Conservation (phyloP, 768 basidiomycete genomes). For the Symmetrospora coprosmae region DNA sequence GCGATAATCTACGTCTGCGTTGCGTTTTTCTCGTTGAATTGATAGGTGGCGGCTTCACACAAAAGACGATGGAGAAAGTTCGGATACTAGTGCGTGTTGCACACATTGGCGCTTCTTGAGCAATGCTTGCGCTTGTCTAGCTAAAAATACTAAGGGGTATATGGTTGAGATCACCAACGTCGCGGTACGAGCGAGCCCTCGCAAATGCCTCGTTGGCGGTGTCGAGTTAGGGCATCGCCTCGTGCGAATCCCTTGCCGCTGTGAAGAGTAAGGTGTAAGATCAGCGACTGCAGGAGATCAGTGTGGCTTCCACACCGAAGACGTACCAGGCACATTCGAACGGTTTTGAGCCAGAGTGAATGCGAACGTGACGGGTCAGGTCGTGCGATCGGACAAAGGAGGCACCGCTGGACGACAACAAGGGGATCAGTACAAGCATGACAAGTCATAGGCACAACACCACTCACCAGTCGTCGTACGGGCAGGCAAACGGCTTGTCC, state of each 20-base stretch:
- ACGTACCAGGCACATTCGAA: conserved; percentile 41
- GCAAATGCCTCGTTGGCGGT: conserved; percentile 41
- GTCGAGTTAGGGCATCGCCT: conserved; percentile 40
- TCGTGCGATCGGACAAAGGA: conserved; percentile 42
- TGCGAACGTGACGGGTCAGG: conserved; percentile 39
- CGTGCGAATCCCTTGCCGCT: conserved; percentile 42
- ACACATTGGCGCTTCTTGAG: too few relatives aligned
- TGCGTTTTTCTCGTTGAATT: too few relatives aligned
- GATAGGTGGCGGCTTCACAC: too few relatives aligned
- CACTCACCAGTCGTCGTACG: conserved; percentile 38
- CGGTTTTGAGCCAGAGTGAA: conserved; percentile 40
- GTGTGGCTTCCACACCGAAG: too few relatives aligned
- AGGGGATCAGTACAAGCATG: background rate
- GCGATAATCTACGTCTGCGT: too few relatives aligned
- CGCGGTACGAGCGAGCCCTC: conserved; percentile 35
- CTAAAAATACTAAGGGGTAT: too few relatives aligned
- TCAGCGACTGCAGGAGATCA: background rate
- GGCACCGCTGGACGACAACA: conserved; percentile 32
- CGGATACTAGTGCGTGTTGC: too few relatives aligned
- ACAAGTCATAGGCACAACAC: background rate
- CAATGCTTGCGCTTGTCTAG: too few relatives aligned
- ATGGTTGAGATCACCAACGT: conserved; percentile 19
- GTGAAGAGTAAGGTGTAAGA: background rate
- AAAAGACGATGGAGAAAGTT: too few relatives aligned
- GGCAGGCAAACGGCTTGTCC: conserved; percentile 41